Base-by-base conservation (phyloP, 2,329 filamentous ascomycete genomes). In the Moelleriella libera region DNA sequence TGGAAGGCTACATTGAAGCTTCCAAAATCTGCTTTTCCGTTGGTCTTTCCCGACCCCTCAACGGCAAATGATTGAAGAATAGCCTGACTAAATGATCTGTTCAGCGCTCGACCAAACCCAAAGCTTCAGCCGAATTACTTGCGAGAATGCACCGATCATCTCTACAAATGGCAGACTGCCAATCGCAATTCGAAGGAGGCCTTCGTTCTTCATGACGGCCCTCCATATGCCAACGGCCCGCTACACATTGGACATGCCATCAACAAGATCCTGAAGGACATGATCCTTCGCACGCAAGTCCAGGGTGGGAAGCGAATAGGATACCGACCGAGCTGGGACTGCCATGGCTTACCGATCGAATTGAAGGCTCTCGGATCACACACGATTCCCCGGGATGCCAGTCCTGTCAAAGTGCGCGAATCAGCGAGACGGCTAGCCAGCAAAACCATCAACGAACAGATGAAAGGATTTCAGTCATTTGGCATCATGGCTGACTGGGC, bases 201-300 rank as follows among this genome's bases (percentile, higher is more conserved):
- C 0, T 98, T 97, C 54, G 70, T 88, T 2, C 72, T 98, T 7
- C 92, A 97, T 60, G 92, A 98, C 79, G 92, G 92, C 0, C 92
- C 92, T 0, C 92, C 92, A 0, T 98, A 97, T 63, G 92, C 92
- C 53, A 98, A 98, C 67, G 92, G 92, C 11, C 77, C 76, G 43
- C 75, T 98, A 8, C 92, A 98, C 60, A 80, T 94, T 51, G 92
- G 92, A 3, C 92, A 98, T 70, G 88, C 92, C 37, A 70, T 98
- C 60, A 98, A 98, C 67, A 98, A 98, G 68, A 83, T 97, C 55
- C 72, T 95, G 50, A 98, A 98, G 70, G 92, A 98, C 65, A 85
- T 97, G 58, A 86, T 94, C 51, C 74, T 88, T 55, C 79, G 92
- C 41, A 80, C 83, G 51, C 81, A 95, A 67, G 69, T 97, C 50